These are phyloP conservation scores for Leccinum longicurvipes DNA, from an alignment of 768 basidiomycete genomes.

Conservation along the genomic window DNA sequence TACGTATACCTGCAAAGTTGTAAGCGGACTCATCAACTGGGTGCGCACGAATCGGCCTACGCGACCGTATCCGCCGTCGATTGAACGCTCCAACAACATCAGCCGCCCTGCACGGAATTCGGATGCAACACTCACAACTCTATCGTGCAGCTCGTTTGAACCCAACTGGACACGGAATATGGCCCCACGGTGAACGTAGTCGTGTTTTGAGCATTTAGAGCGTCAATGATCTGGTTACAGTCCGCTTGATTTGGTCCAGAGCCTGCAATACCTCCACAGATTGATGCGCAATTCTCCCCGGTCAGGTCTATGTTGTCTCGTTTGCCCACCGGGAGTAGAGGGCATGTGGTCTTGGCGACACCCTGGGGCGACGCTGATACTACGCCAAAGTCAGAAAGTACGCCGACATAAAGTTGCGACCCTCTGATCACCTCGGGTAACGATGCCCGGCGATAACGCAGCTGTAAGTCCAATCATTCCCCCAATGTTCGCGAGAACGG, in stretches of 20 bases:
- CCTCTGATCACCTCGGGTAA: not conserved
- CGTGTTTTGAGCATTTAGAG: not conserved
- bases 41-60: not conserved
- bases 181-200: not conserved
- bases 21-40: not conserved
- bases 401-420: not conserved
- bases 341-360: not conserved
- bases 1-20: constrained; percentile 5
- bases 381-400: not conserved
- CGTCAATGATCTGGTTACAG: constrained; percentile 2
- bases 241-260: constrained; percentile 8
- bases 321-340: not conserved
- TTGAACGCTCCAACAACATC: constrained; percentile 1
- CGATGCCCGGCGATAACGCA: not conserved
- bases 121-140: constrained; percentile 1
- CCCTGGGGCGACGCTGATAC: not conserved
- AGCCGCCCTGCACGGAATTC: not conserved
- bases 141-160: constrained; percentile 4
- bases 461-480: not conserved
- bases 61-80: constrained; percentile 7
- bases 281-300: not conserved
- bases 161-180: constrained; percentile 2
- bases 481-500: not conserved
- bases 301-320: not conserved
- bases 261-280: not conserved